Conservation (phyloP, 257 asterid genomes). For the Solanum raphanifolium region DNA sequence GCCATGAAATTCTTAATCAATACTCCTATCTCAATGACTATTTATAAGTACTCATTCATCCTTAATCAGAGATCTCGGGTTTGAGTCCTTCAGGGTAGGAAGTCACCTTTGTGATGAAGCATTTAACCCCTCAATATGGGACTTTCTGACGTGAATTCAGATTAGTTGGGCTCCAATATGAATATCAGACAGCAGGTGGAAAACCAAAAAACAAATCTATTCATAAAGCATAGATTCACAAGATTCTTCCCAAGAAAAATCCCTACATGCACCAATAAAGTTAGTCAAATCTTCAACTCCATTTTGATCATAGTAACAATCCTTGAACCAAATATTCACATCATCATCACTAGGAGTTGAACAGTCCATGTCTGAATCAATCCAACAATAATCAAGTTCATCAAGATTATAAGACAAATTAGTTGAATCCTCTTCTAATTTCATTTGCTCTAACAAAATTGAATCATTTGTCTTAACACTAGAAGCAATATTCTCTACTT, state of each 20-base stretch:
- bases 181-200: rapidly evolving
- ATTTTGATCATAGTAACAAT: neutral
- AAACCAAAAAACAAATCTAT: neutral
- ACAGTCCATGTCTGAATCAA: neutral
- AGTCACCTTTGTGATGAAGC: neutral
- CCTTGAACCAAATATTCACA: neutral
- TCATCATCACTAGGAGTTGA: neutral
- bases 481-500: neutral
- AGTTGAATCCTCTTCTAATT: neutral
- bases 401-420: neutral
- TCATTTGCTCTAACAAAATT: neutral
- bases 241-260: neutral
- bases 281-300: neutral
- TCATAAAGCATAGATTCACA: neutral
- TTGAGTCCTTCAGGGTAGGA: no score
- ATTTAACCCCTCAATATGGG: neutral
- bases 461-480: neutral
- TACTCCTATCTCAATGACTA: neutral
- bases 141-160: neutral
- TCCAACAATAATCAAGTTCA: neutral
- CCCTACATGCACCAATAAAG: neutral
- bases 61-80: no score
- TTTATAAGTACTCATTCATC: neutral
- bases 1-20: neutral
- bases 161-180: neutral